Conservation (phyloP, 2,329 filamentous ascomycete species). For the Cadophora luteo-olivacea region DNA sequence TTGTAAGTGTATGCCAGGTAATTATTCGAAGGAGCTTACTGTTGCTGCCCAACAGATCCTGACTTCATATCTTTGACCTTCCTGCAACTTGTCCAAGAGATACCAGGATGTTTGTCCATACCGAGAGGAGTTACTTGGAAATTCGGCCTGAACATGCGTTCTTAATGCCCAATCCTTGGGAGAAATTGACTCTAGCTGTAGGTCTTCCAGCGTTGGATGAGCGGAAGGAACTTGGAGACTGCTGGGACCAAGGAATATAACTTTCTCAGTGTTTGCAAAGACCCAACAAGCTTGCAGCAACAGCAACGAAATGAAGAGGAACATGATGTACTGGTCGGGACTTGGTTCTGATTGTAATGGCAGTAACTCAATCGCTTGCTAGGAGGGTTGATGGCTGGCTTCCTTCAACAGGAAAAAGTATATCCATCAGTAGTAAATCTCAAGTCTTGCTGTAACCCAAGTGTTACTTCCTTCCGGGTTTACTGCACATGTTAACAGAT, state of each 20-base stretch:
- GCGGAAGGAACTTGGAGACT: constrained; percentile 60
- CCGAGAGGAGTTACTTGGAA: constrained; percentile 61
- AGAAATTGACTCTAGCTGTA: constrained; percentile 70
- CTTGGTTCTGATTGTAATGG: not conserved
- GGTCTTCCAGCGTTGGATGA: constrained; percentile 62
- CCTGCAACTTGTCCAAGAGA: constrained; percentile 72
- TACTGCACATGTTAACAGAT: not conserved
- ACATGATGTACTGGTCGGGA: constrained; percentile 22
- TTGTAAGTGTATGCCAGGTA: constrained; percentile 16
- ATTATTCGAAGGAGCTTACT: constrained; percentile 61
- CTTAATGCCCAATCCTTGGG: constrained; percentile 62
- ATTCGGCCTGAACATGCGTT: constrained; percentile 69
- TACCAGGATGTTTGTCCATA: constrained; percentile 77
- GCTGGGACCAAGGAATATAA: constrained; percentile 80
- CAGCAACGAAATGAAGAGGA: constrained; percentile 32
- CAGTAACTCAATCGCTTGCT: not conserved
- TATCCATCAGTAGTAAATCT: not conserved
- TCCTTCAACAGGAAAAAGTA: not conserved
- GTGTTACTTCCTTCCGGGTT: not conserved
- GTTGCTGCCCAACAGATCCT: constrained; percentile 93
- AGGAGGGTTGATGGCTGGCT: not conserved
- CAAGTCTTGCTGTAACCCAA: too few species aligned
- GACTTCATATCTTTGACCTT: constrained; percentile 84
- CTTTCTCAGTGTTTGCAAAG: constrained; percentile 86
- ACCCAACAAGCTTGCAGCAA: constrained; percentile 35